Conservation (phyloP, 306 rosid species). For the Castanospermum australe region DNA sequence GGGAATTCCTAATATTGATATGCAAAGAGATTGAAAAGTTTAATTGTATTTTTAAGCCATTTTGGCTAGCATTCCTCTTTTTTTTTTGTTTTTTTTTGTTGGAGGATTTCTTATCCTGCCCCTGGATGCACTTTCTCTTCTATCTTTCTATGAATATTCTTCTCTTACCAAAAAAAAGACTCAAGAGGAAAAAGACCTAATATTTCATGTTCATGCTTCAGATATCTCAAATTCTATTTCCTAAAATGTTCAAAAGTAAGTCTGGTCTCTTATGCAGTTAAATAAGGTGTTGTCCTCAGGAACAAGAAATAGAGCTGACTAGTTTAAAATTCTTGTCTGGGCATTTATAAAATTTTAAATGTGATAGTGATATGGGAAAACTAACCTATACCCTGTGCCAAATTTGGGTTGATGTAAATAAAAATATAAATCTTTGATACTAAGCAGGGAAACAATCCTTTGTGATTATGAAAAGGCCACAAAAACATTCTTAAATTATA, state of each 20-base stretch:
- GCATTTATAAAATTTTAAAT: too few relatives aligned
- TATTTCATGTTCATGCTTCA: neutral
- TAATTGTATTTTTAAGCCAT: too few relatives aligned
- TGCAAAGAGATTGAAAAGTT: too few relatives aligned
- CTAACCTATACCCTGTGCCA: neutral
- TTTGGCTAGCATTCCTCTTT: too few relatives aligned
- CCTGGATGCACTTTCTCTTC: too few relatives aligned
- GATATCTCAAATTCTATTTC: neutral
- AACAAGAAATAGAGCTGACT: neutral
- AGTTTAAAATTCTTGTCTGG: neutral
- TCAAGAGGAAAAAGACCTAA: neutral
- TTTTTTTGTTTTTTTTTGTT: too few relatives aligned
- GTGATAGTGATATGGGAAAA: neutral
- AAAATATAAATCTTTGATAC: neutral
- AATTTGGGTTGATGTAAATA: neutral
- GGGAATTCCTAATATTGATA: too few relatives aligned
- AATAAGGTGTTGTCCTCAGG: neutral
- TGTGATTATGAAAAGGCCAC: neutral
- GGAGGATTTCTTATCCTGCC: too few relatives aligned
- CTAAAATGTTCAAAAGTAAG: neutral
- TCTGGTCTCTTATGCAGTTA: neutral
- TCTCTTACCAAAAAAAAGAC: too few relatives aligned
- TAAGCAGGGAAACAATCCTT: neutral
- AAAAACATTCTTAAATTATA: neutral
- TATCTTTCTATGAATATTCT: too few relatives aligned